phyloP scores from a whole-genome alignment of 805 yeast species.

The Candida loeiensis region DNA sequence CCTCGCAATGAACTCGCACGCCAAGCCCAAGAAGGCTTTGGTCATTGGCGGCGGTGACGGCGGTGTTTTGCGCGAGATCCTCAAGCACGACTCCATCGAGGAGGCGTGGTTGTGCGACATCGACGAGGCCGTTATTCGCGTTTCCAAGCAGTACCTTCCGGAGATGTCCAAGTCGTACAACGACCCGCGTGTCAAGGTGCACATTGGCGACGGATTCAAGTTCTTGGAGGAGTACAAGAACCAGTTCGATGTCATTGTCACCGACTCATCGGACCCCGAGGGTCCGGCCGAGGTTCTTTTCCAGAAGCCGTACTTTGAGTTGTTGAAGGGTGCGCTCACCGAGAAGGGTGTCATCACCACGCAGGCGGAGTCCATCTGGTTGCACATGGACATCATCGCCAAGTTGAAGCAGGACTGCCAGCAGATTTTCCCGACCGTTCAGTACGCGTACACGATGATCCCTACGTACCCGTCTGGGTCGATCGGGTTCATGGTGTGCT shows the following conservation, averaged over 20 bases:
- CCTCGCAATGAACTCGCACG: conserved; percentile 87
- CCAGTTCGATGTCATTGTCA: conserved; percentile 90
- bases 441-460: conserved; percentile 85
- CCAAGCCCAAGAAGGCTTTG: conserved; percentile 87
- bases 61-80: conserved; percentile 92
- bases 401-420: conserved; percentile 78
- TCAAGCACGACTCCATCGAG: conserved; percentile 83
- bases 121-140: conserved; percentile 87
- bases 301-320: conserved; percentile 87
- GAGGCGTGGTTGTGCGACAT: conserved; percentile 91
- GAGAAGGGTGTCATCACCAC: conserved; percentile 89
- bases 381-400: conserved; percentile 80
- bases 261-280: conserved; percentile 97
- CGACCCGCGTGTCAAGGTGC: conserved; percentile 87
- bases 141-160: conserved; percentile 84
- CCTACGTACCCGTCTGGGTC: conserved; percentile 98
- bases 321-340: conserved; percentile 82
- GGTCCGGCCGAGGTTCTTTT: conserved; percentile 95
- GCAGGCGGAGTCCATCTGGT: conserved; percentile 95
- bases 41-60: conserved; percentile 99
- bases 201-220: conserved; percentile 97
- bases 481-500: conserved; percentile 96
- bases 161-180: conserved; percentile 77
- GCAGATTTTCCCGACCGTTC: conserved; percentile 86
- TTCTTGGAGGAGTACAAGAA: conserved; percentile 79